Evolutionary conservation across 768 basidiomycete species (phyloP).

Genomic region (Ramaria rubella): DNA sequence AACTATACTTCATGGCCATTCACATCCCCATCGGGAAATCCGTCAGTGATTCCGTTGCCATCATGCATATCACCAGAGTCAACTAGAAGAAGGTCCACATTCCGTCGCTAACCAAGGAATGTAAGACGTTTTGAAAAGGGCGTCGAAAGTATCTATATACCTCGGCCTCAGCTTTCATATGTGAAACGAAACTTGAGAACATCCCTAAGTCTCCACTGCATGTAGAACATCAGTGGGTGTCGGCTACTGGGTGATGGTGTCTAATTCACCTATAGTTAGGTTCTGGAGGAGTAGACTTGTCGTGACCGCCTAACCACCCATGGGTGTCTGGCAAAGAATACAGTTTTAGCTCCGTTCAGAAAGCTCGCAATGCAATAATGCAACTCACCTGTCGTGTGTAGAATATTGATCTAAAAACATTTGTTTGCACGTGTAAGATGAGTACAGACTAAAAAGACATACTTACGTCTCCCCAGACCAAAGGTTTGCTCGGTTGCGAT

Average conservation of each 20-base stretch:
- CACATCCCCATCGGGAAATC: conserved; percentile 59
- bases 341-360: conserved; percentile 14
- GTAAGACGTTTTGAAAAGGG: background rate
- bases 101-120: conserved; percentile 39
- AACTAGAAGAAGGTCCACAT: conserved; percentile 78
- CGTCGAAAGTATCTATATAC: conserved; percentile 25
- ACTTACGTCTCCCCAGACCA: conserved; percentile 77
- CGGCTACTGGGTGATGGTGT: no score
- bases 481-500: conserved; percentile 53
- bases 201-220: conserved; percentile 64
- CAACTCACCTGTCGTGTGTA: conserved; percentile 69
- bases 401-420: conserved; percentile 44
- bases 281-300: conserved; percentile 64
- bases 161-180: conserved; percentile 70
- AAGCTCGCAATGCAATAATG: conserved; percentile 20
- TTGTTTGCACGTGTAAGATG: background rate
- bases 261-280: conserved; percentile 57
- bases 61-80: conserved; percentile 76
- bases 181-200: conserved; percentile 77
- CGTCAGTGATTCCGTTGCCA: conserved; percentile 76
- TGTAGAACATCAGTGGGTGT: background rate
- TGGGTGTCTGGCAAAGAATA: conserved; percentile 3
- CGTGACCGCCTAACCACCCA: conserved; percentile 78
- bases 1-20: conserved; percentile 59
- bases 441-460: background rate